phyloP scores from a whole-genome alignment of 2,329 filamentous ascomycete species.

The Diaporthe caulivora region DNA sequence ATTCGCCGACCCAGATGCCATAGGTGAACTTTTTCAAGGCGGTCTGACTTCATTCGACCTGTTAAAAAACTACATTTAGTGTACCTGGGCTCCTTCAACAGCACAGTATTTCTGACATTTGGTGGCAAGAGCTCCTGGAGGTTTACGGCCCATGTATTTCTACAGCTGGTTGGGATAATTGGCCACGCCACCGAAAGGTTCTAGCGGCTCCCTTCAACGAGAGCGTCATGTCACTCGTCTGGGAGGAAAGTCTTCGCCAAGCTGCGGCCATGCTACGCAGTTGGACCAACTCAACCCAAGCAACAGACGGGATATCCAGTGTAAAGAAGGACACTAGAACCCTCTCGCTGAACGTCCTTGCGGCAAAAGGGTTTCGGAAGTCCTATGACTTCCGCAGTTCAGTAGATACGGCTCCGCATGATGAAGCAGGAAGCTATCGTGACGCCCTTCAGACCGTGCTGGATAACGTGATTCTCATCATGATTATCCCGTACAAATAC shows the following conservation, averaged over 20 bases:
- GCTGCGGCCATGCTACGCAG: conserved; percentile 43
- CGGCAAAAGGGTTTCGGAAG: conserved; percentile 43
- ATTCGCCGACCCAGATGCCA: conserved; percentile 44
- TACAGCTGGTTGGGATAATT: conserved; percentile 46
- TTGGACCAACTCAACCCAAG: conserved; percentile 37
- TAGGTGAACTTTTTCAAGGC: conserved; percentile 43
- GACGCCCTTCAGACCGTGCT: conserved; percentile 46
- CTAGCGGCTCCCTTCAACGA: conserved; percentile 48
- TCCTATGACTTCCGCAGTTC: conserved; percentile 44
- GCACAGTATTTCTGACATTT: background rate
- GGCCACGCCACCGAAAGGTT: conserved; percentile 47
- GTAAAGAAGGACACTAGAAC: conserved; percentile 44
- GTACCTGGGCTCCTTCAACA: too few species aligned
- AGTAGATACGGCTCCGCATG: conserved; percentile 28
- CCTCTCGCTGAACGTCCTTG: conserved; percentile 47
- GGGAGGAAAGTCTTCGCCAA: conserved; percentile 45
- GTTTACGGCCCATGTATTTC: conserved; percentile 48
- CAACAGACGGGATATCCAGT: conserved; percentile 37
- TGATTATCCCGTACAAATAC: conserved; percentile 42
- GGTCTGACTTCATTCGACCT: conserved; percentile 44
- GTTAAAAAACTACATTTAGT: conserved; percentile 41
- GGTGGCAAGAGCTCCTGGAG: conserved; percentile 42
- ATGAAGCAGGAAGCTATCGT: conserved; percentile 42
- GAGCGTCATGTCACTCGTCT: conserved; percentile 46
- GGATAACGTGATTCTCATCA: conserved; percentile 44